Evolutionary conservation across 148 eudicot species (phyloP), one percentile per base, ranked within the genome.

Genomic region (Chenopodium formosanum): DNA sequence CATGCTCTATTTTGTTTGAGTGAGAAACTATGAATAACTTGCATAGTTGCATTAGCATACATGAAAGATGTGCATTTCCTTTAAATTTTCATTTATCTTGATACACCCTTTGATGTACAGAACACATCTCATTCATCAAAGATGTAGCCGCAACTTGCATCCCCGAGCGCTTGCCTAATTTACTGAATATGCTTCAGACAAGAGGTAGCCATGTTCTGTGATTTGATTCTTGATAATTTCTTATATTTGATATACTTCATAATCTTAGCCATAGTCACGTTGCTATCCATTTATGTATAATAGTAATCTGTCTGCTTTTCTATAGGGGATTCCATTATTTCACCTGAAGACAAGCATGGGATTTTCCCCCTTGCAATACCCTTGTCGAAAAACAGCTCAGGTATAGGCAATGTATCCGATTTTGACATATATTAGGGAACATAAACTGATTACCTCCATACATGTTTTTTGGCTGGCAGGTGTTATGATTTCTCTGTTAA

Each of bases 281-380:
- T 62, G 77, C 56, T 63, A 53, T 20, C 29, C 4, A 47, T 75
- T 17, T 78, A 23, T 73, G 25, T 23, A 29, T 9, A 32, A 31
- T 73, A 53, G 53, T 50, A 68, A 32, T 73, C 74, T 65, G 34
- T 7, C 19, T 62, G 77, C 64, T 12, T 83, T 74, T 34, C 78
- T 48, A 77, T 83, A 97, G 99, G 99, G 60, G 97, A 94, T 74
- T 64, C 88, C 19, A 82, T 94, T 77, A 81, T 91, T 75, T 90
- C 94, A 71, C 99, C 99, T 63, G 97, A 93, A 75, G 93, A 93
- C 69, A 94, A 88, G 88, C 93, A 87, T 68, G 98, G 95, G 22
- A 32, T 94, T 85, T 88, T 92, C 79, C 99, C 99, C 46, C 92
- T 97, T 72, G 95, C 86, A 58, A 88, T 97, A 83, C 99, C 99